These are phyloP conservation scores for Kluyveromyces marxianus DNA, from an alignment of 1,139 yeast species.

Conservation along the genomic window DNA sequence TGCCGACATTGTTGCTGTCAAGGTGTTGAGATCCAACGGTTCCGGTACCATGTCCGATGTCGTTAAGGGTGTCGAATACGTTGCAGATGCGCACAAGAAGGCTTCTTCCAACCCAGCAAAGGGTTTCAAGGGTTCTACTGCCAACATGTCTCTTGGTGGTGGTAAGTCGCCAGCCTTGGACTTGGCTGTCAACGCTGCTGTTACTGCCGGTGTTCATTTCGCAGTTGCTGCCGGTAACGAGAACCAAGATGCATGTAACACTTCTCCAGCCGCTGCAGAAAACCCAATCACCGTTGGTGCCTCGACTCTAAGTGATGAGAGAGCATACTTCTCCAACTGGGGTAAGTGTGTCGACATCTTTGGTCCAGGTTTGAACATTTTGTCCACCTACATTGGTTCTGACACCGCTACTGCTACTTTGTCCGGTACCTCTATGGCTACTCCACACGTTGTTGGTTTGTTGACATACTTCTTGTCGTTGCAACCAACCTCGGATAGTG, in stretches of 20 bases:
- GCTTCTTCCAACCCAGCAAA: conserved; percentile 50
- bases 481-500: conserved; percentile 80
- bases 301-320: conserved; percentile 61
- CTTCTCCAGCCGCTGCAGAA: conserved; percentile 75
- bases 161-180: conserved; percentile 78
- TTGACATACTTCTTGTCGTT: conserved; percentile 82
- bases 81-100: conserved; percentile 53
- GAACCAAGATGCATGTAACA: conserved; percentile 75
- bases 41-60: conserved; percentile 78
- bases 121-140: conserved; percentile 79
- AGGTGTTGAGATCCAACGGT: conserved; percentile 70
- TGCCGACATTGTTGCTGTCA: conserved; percentile 68
- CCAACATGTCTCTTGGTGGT: conserved; percentile 88
- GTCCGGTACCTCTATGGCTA: conserved; percentile 99
- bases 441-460: conserved; percentile 93
- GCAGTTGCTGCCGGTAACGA: conserved; percentile 91
- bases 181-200: conserved; percentile 78
- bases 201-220: conserved; percentile 69
- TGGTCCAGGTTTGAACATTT: conserved; percentile 76
- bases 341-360: conserved; percentile 82
- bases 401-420: conserved; percentile 77
- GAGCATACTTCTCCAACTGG: conserved; percentile 76
- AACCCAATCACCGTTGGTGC: conserved; percentile 80
- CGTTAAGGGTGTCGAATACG: conserved; percentile 73
- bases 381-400: conserved; percentile 84